Percentiles rank a stretch among this genome's conserved stretches.
Conservation (phyloP, 176 grass and related monocot genomes). For the Coix lacrymajobi region DNA sequence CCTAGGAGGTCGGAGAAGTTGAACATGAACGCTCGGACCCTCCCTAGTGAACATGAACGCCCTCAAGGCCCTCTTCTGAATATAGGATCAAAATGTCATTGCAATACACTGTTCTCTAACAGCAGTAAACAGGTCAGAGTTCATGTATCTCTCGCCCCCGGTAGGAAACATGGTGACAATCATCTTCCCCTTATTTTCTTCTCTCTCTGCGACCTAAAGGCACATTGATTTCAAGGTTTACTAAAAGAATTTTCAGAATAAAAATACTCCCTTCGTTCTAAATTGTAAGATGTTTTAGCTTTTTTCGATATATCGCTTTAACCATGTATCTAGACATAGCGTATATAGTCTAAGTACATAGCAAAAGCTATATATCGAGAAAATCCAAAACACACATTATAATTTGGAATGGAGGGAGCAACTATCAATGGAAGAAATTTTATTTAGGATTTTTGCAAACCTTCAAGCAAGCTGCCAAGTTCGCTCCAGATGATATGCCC, state of each 20-base stretch:
- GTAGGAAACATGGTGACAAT: slow-evolving; percentile 43
- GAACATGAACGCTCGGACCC: no score
- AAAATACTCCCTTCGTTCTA: no score
- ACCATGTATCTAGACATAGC: no score
- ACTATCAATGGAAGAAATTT: no score
- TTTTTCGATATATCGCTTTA: no score
- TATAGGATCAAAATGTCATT: slow-evolving; percentile 36
- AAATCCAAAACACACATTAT: no score
- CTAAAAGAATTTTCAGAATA: not conserved
- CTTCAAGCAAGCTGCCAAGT: slow-evolving; percentile 81
- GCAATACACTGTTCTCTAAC: slow-evolving; percentile 40
- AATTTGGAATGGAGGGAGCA: no score
- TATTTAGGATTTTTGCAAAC: slow-evolving; percentile 5
- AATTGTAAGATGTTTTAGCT: no score
- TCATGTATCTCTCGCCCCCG: slow-evolving; percentile 47
- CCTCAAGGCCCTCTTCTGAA: not conserved
- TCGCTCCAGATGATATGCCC: slow-evolving; percentile 91
- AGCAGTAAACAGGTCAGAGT: slow-evolving; percentile 36
- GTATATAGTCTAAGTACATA: no score
- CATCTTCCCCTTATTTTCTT: slow-evolving; percentile 52
- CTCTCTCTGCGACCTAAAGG: slow-evolving; percentile 23
- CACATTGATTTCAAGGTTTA: slow-evolving; percentile 13
- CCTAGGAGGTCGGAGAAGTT: no score
- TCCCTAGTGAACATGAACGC: no score
- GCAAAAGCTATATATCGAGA: no score